phyloP scores from a whole-genome alignment of 352 stramenopile species.

The Globisporangium rhizosaccharum region DNA sequence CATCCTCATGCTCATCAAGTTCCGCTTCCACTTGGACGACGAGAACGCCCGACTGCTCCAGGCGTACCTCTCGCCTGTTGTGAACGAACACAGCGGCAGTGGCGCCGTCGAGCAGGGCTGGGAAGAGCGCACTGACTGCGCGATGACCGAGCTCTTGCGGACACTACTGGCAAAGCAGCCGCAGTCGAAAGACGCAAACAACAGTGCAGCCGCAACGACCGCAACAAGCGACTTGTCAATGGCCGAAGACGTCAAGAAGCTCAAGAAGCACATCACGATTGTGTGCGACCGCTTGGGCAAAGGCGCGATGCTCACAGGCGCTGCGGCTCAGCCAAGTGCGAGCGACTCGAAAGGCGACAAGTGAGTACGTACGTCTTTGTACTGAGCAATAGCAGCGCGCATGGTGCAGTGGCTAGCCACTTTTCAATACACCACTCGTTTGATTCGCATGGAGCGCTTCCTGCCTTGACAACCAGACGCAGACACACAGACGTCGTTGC shows the following conservation, averaged over 20 bases:
- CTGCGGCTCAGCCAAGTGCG: neutral
- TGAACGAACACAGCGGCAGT: constrained; percentile 40
- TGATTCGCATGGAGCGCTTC: no score
- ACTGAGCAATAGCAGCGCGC: no score
- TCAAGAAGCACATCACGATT: constrained; percentile 90
- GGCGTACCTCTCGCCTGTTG: constrained; percentile 60
- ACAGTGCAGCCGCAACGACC: constrained; percentile 7
- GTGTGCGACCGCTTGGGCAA: constrained; percentile 86
- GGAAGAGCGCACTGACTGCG: constrained; percentile 82
- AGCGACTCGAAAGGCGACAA: neutral
- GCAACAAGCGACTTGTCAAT: constrained; percentile 54
- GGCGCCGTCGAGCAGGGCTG: constrained; percentile 62
- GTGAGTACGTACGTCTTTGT: no score
- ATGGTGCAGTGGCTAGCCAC: no score
- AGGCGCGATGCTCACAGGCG: constrained; percentile 38
- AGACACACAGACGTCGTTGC: no score
- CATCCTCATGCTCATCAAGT: constrained; percentile 76
- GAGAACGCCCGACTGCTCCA: constrained; percentile 56
- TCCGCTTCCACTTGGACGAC: constrained; percentile 73
- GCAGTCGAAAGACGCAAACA: constrained; percentile 22
- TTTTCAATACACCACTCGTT: no score
- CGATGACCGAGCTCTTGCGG: constrained; percentile 82
- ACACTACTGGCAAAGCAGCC: constrained; percentile 67
- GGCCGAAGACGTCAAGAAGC: constrained; percentile 73
- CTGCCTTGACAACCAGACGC: no score